Evolutionary conservation across 768 basidiomycete genomes (phyloP), one percentile per base, ranked within the genome.

Genomic region (Rhizopogon rudus): DNA sequence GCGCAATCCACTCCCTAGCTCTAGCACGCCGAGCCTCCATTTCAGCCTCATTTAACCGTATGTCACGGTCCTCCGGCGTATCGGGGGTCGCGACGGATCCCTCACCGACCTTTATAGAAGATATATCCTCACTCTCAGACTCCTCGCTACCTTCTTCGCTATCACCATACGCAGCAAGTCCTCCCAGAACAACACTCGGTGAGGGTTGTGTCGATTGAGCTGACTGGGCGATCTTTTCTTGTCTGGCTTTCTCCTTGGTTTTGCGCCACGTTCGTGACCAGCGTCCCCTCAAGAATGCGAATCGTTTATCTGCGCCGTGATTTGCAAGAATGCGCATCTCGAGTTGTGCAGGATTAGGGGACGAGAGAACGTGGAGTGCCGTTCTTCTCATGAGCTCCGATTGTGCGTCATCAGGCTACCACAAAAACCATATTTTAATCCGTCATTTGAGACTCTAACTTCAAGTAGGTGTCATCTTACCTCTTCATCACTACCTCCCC

Each of bases 251-350:
- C 22, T 69, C 77, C 62, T 87, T 86, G 25, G 78, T 69, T 1
- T 70, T 62, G 31, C 70, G 70, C 93, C 93, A 96, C 4, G 78
- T 74, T 2, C 71, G 70, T 53, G 77, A 75, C 85, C 88, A 93
- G 22, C 89, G 73, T 2, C 93, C 93, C 35, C 84, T 79, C 44
- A 96, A 68, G 67, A 95, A 95, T 1, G 86, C 82, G 64, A 97
- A 95, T 6, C 89, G 79, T 44, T 75, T 73, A 66, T 96, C 92
- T 12, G 76, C 72, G 0, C 91, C 87, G 63, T 95, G 81, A 61
- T 96, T 93, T 9, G 93, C 86, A 14, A 96, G 74, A 61, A 97
- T 93, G 6, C 93, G 82, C 78, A 93, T 84, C 67, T 94, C 92
- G 22, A 96, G 77, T 59, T 93, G 84, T 0, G 85, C 81, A 14